phyloP scores from a whole-genome alignment of 2,329 filamentous ascomycete species.

The Sarocladium oryzae region DNA sequence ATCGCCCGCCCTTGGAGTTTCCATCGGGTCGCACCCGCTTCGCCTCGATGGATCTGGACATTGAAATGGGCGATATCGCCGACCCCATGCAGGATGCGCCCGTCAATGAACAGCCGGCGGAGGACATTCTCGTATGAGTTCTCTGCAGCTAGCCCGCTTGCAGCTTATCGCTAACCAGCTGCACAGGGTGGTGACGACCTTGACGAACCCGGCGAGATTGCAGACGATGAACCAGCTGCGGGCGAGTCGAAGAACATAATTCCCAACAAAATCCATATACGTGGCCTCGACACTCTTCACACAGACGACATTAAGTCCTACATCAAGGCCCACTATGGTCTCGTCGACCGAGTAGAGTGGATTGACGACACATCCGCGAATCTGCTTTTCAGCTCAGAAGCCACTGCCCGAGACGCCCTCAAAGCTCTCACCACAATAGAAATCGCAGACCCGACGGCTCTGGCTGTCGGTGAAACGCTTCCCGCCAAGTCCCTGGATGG shows the following conservation, averaged over 20 bases:
- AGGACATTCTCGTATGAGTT: slow-evolving; percentile 32
- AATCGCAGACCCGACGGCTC: slow-evolving; percentile 45
- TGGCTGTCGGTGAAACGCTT: slow-evolving; percentile 57
- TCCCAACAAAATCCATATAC: slow-evolving; percentile 68
- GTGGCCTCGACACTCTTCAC: slow-evolving; percentile 74
- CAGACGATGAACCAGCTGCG: slow-evolving; percentile 24
- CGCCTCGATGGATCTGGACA: slow-evolving; percentile 58
- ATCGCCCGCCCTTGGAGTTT: no score
- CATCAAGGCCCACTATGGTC: slow-evolving; percentile 58
- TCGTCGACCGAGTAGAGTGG: slow-evolving; percentile 72
- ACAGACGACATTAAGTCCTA: slow-evolving; percentile 75
- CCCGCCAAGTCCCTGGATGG: slow-evolving; percentile 62
- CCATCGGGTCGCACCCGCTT: background rate
- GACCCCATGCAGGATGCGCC: slow-evolving; percentile 25
- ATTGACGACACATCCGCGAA: slow-evolving; percentile 91
- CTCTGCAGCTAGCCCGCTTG: background rate
- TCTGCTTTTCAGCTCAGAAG: slow-evolving; percentile 61
- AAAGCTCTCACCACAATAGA: slow-evolving; percentile 44
- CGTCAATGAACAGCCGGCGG: slow-evolving; percentile 19
- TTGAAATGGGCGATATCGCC: slow-evolving; percentile 63
- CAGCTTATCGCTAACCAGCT: background rate
- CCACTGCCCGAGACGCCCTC: slow-evolving; percentile 47
- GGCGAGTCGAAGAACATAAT: slow-evolving; percentile 22
- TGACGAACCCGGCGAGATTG: slow-evolving; percentile 32
- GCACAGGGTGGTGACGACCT: slow-evolving; percentile 28